These are phyloP conservation scores for Chalciporus piperatus DNA, from an alignment of 768 basidiomycete genomes.

Conservation along the genomic window DNA sequence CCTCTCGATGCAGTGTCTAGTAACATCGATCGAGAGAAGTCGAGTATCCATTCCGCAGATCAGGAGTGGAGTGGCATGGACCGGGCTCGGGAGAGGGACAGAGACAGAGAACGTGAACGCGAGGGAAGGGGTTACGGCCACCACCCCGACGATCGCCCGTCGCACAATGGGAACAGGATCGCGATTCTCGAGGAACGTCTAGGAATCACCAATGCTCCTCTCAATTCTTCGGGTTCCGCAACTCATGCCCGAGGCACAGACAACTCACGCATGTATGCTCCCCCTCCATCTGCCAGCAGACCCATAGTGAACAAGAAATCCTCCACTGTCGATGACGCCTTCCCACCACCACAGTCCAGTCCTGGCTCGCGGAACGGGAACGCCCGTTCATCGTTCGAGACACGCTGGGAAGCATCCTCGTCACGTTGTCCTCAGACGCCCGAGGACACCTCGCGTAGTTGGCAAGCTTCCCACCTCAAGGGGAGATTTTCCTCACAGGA, in stretches of 20 bases:
- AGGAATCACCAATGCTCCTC: slow-evolving; percentile 6
- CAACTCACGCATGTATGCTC: slow-evolving; percentile 11
- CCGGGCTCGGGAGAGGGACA: slow-evolving; percentile 23
- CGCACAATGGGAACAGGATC: slow-evolving; percentile 8
- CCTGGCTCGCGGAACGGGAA: slow-evolving; percentile 23
- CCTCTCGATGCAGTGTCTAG: slow-evolving; percentile 18
- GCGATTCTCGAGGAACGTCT: slow-evolving; percentile 13
- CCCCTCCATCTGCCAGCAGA: slow-evolving; percentile 30
- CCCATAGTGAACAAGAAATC: slow-evolving; percentile 31
- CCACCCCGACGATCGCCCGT: slow-evolving; percentile 26
- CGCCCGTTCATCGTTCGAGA: slow-evolving; percentile 26
- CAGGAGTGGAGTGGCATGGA: slow-evolving; percentile 29
- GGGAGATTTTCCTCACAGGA: slow-evolving; percentile 30
- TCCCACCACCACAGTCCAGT: slow-evolving; percentile 19
- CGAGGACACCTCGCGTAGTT: slow-evolving; percentile 29
- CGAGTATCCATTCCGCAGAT: slow-evolving; percentile 24
- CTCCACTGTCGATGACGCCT: slow-evolving; percentile 26
- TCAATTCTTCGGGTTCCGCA: slow-evolving; percentile 15
- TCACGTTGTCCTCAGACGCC: slow-evolving; percentile 31
- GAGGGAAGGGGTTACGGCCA: slow-evolving; percentile 15
- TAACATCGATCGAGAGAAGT: slow-evolving; percentile 25
- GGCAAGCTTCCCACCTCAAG: slow-evolving; percentile 29
- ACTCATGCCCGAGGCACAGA: slow-evolving; percentile 13
- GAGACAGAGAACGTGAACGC: slow-evolving; percentile 12
- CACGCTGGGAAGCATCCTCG: slow-evolving; percentile 26